phyloP scores from a whole-genome alignment of 495 filamentous ascomycete species.

The Trypethelium eluteriae region DNA sequence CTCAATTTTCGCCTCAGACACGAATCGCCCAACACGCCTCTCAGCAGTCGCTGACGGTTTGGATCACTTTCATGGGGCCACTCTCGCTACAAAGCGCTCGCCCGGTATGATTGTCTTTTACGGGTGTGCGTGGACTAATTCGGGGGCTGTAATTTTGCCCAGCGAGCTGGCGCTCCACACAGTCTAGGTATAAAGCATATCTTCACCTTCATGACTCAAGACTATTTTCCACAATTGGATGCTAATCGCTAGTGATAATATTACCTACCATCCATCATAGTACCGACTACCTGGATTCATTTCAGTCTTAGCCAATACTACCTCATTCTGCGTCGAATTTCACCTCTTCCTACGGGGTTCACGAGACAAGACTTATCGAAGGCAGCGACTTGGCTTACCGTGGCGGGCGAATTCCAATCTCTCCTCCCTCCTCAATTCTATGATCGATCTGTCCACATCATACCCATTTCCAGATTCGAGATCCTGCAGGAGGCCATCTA shows the following conservation, averaged over 20 bases:
- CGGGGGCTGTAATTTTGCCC: background rate
- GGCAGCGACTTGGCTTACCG: background rate
- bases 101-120: background rate
- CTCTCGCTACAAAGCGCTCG: background rate
- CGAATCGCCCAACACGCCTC: background rate
- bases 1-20: background rate
- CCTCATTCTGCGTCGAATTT: background rate
- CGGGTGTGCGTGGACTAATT: background rate
- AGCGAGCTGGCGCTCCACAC: background rate
- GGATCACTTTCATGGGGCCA: background rate
- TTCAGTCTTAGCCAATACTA: background rate
- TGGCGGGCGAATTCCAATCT: background rate
- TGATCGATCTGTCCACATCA: background rate
- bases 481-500: background rate
- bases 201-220: background rate
- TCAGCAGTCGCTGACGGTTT: background rate
- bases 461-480: background rate
- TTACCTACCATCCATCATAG: background rate
- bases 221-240: background rate
- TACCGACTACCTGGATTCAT: background rate
- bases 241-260: background rate
- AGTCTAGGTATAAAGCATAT: conserved; percentile 5
- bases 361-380: background rate
- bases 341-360: background rate
- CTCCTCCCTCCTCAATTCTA: background rate